Base-by-base conservation (phyloP, 2,329 filamentous ascomycete genomes). In the Graphilbum fragrans region DNA sequence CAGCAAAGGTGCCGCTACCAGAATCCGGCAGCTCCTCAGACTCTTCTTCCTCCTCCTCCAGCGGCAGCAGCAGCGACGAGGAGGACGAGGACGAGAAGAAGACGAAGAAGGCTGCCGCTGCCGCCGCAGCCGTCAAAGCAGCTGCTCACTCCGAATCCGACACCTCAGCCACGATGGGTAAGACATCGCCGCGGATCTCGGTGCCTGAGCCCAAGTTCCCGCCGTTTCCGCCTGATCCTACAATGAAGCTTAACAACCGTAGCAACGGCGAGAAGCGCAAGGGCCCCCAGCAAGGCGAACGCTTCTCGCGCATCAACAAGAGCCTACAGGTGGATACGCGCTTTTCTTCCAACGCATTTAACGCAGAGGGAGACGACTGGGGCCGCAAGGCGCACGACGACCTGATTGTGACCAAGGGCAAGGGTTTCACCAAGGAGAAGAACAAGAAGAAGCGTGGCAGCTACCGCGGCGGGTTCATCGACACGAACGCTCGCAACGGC, bases 401-500 rank as follows among this genome's bases (percentile, higher is more conserved):
- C 57, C 66, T 98, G 48, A 85, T 87, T 38, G 75, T 94, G 32
- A 96, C 90, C 25, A 86, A 82, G 59, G 92, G 92, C 54, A 96
- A 95, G 67, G 87, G 86, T 4, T 98, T 98, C 65, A 96, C 90
- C 45, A 98, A 98, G 70, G 92, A 96, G 69, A 98, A 98, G 79
- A 98, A 98, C 66, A 98, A 98, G 72, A 92, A 87, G 74, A 88
- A 87, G 72, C 73, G 79, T 52, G 92, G 92, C 39, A 86, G 82
- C 50, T 98, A 94, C 70, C 79, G 83, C 37, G 92, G 92, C 35
- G 92, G 92, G 7, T 63, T 73, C 40, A 94, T 98, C 54, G 88
- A 98, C 58, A 83, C 90, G 41, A 64, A 72, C 14, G 78, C 80
- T 18, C 82, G 82, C 49, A 88, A 90, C 63, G 82, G 85, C 44